Conservation (phyloP, 108 stramenopile species). For the Craspedostauros australis region DNA sequence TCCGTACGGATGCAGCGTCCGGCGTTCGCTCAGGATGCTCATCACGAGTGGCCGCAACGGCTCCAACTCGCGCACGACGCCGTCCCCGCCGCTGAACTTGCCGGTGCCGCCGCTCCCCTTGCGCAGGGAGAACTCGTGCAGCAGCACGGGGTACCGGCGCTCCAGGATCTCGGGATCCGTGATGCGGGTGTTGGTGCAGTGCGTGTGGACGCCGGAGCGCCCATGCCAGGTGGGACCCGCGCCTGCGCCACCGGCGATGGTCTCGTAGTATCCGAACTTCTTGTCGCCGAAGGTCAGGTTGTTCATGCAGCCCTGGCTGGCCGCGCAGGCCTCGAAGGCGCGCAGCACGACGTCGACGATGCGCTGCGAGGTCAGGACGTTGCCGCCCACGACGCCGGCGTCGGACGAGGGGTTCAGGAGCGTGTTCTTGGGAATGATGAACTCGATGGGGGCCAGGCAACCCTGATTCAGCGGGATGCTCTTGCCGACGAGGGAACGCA, state of each 20-base stretch:
- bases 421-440: slow-evolving; percentile 80
- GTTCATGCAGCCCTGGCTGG: slow-evolving; percentile 99
- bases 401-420: slow-evolving; percentile 88
- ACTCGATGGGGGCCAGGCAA: slow-evolving; percentile 89
- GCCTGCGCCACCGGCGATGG: slow-evolving; percentile 98
- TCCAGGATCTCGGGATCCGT: slow-evolving; percentile 99
- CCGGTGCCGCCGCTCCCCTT: slow-evolving; percentile 92
- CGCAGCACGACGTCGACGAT: slow-evolving; percentile 96
- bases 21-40: slow-evolving; percentile 93
- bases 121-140: slow-evolving; percentile 86
- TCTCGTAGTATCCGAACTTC: slow-evolving; percentile 97
- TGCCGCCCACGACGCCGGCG: slow-evolving; percentile 98
- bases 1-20: slow-evolving; percentile 91
- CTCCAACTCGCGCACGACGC: slow-evolving; percentile 92
- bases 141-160: slow-evolving; percentile 88
- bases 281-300: slow-evolving; percentile 98
- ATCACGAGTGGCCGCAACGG: slow-evolving; percentile 89
- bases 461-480: slow-evolving; percentile 99
- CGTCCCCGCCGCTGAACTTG: slow-evolving; percentile 86
- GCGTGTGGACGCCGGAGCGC: slow-evolving; percentile 94
- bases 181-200: slow-evolving; percentile 99
- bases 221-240: slow-evolving; percentile 97
- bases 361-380: slow-evolving; percentile 96
- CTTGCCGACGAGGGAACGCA: slow-evolving; percentile 87
- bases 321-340: slow-evolving; percentile 96